Conservation (phyloP, 306 rosid genomes). For the Luffa aegyptiaca region DNA sequence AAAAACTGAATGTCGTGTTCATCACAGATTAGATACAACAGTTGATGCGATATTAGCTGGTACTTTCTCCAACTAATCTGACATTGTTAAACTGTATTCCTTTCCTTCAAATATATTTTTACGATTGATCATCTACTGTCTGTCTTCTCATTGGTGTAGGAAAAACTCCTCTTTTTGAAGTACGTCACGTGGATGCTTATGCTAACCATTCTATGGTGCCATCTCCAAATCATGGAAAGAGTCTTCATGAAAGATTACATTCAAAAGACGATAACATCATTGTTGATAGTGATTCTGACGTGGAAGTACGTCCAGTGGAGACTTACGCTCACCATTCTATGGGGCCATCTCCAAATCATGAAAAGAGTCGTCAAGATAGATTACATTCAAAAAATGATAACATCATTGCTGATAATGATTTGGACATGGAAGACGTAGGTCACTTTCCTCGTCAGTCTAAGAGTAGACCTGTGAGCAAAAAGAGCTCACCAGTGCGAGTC, state of each 20-base stretch:
- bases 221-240: slow-evolving; percentile 33
- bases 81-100: background rate
- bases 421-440: slow-evolving; percentile 35
- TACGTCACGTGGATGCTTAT: slow-evolving; percentile 56
- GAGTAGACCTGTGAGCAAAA: slow-evolving; percentile 34
- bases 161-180: slow-evolving; percentile 69
- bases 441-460: slow-evolving; percentile 30
- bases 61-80: slow-evolving; percentile 13
- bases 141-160: slow-evolving; percentile 29
- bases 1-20: slow-evolving; percentile 81
- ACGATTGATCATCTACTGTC: background rate
- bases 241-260: slow-evolving; percentile 21
- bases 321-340: slow-evolving; percentile 30
- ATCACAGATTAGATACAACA: slow-evolving; percentile 91
- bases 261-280: slow-evolving; percentile 19
- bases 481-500: slow-evolving; percentile 56
- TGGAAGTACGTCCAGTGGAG: slow-evolving; percentile 63
- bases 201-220: slow-evolving; percentile 33
- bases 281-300: background rate
- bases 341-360: slow-evolving; percentile 34
- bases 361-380: slow-evolving; percentile 22
- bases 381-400: slow-evolving; percentile 19
- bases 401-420: slow-evolving; percentile 28
- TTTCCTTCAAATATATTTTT: background rate
- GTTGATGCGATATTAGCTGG: slow-evolving; percentile 96